These are phyloP conservation scores for Arachnomyces sp. DNA, from an alignment of 2,329 filamentous ascomycete genomes.

Conservation along the genomic window DNA sequence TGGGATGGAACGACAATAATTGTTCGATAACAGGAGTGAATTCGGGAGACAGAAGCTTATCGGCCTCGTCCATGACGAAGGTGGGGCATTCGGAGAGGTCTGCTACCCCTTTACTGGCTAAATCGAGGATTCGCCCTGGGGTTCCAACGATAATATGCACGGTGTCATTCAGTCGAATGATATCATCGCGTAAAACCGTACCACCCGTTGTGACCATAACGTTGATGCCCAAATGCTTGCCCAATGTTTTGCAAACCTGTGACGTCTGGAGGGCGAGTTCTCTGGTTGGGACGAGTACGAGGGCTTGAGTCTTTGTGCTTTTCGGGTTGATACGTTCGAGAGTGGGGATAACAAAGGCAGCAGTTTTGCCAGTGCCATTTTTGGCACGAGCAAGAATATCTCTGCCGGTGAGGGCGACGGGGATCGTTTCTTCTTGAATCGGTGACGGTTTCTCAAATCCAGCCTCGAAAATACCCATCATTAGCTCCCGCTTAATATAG, in stretches of 20 bases:
- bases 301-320: slow-evolving; percentile 87
- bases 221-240: slow-evolving; percentile 93
- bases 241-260: slow-evolving; percentile 96
- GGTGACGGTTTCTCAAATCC: slow-evolving; percentile 98
- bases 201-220: slow-evolving; percentile 99
- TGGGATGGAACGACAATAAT: slow-evolving; percentile 87
- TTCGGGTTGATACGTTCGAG: slow-evolving; percentile 96
- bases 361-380: slow-evolving; percentile 97
- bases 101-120: slow-evolving; percentile 92
- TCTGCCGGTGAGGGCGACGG: slow-evolving; percentile 86
- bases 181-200: slow-evolving; percentile 90
- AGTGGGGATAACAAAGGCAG: slow-evolving; percentile 92
- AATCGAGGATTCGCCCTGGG: slow-evolving; percentile 87
- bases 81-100: slow-evolving; percentile 94
- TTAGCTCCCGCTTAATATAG: slow-evolving; percentile 81
- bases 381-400: slow-evolving; percentile 95
- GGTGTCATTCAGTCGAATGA: slow-evolving; percentile 84
- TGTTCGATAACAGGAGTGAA: slow-evolving; percentile 98
- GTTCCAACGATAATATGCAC: slow-evolving; percentile 98
- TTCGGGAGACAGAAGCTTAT: slow-evolving; percentile 92
- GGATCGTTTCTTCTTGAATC: slow-evolving; percentile 98
- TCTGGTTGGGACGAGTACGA: slow-evolving; percentile 92
- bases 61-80: slow-evolving; percentile 99
- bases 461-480: slow-evolving; percentile 99
- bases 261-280: slow-evolving; percentile 97